Evolutionary conservation across 805 yeast species (phyloP), one percentile per base, ranked within the genome.

Genomic region (Jamesozyma rosinii): DNA sequence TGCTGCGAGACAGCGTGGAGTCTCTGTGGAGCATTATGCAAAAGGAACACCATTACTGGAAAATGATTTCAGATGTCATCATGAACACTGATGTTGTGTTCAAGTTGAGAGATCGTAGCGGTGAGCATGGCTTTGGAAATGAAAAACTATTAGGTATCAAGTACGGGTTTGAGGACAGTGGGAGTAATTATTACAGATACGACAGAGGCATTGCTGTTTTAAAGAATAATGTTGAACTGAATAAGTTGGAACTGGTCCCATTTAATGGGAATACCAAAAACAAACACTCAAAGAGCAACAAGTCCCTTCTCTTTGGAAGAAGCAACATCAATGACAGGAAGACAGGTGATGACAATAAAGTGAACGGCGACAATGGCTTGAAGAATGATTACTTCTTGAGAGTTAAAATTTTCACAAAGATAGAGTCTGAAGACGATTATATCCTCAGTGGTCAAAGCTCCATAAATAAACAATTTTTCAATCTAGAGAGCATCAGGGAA

Each of bases 91-190:
- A 57, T 49, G 62, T 52, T n/a, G 38, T 89, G 11, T 79, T 81
- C 54, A 84, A 83, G 51, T 70, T 81, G 21, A 71, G 79, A 42
- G 80, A 76, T 44, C 79, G 77, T 6, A 69, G 71, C 5, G 60
- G 71, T 0, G 69, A 77, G 19, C 74, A 77, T 9, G 66, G 66
- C 20, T 70, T 71, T 10, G 60, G 71, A 0, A 69, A 77, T 17
- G 74, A 77, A 9, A 66, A 66, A 44, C 66, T 71, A 2, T 71
- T 89, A 35, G 94, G 90, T 3, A 82, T 90, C 31, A 86, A 84
- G 53, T 92, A 83, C 57, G 97, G 97, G 0, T 90, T 76, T 65
- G 89, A 83, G 15, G 97, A 89, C 61, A 79, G 95, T 0, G 98
- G 97, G 0, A 84, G 95, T 1, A 75, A 69, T 18, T 86, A 77